A percentile compares a stretch with the other conserved stretches of the same genome.
These are phyloP conservation scores for Fusarium penzigii DNA, from an alignment of 2,329 filamentous ascomycete species.

Conservation along the genomic window DNA sequence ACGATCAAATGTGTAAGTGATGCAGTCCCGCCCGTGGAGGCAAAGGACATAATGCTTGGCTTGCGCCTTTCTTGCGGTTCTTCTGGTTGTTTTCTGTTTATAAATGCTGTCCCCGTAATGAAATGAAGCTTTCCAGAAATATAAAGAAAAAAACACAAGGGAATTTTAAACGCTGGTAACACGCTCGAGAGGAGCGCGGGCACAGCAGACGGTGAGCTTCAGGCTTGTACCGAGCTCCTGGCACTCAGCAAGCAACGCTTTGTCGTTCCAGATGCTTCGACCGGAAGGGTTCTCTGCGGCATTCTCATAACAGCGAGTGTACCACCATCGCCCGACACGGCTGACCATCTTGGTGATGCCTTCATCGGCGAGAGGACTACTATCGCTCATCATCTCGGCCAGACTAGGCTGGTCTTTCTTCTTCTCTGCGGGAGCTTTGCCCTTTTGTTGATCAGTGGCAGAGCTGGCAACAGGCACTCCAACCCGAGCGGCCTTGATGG, in stretches of 20 bases:
- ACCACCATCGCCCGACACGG: slow-evolving; percentile 95
- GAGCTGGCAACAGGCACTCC: slow-evolving; percentile 71
- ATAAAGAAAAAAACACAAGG: slow-evolving; percentile 16
- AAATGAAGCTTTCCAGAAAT: slow-evolving; percentile 14
- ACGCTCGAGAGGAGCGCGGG: slow-evolving; percentile 69
- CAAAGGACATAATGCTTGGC: slow-evolving; percentile 16
- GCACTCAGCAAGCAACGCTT: slow-evolving; percentile 76
- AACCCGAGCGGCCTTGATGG: slow-evolving; percentile 74
- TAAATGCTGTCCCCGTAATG: slow-evolving; percentile 17
- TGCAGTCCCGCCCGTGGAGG: slow-evolving; percentile 2
- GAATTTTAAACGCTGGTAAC: slow-evolving; percentile 47
- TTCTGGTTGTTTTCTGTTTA: slow-evolving; percentile 16
- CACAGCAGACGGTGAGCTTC: slow-evolving; percentile 88
- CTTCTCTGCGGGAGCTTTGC: slow-evolving; percentile 19
- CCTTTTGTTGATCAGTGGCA: slow-evolving; percentile 27
- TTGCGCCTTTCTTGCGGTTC: slow-evolving; percentile 26
- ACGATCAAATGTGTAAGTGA: slow-evolving; percentile 1
- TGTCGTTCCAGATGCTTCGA: slow-evolving; percentile 76
- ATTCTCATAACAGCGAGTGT: slow-evolving; percentile 86
- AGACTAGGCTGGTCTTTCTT: slow-evolving; percentile 55
- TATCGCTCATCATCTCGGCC: slow-evolving; percentile 72
- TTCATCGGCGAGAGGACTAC: slow-evolving; percentile 72
- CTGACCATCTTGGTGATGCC: slow-evolving; percentile 91
- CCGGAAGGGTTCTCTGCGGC: slow-evolving; percentile 49
- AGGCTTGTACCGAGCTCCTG: slow-evolving; percentile 84